Conservation (phyloP, 306 rosid genomes). For the Castanospermum australe region DNA sequence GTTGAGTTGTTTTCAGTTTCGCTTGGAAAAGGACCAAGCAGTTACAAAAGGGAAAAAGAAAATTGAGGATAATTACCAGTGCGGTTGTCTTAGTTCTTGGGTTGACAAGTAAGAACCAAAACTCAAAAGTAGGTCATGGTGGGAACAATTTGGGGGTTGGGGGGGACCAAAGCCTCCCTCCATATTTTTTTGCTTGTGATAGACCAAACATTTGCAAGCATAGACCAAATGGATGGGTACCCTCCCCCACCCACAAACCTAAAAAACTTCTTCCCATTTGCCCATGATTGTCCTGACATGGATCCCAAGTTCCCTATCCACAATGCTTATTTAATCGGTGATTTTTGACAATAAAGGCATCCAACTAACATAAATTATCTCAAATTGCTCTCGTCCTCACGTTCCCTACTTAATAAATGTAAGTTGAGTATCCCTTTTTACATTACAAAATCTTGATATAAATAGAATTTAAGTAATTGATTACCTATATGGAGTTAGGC, state of each 20-base stretch:
- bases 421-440: conserved; percentile 11
- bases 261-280: conserved; percentile 37
- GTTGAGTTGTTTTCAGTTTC: neutral
- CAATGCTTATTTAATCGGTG: conserved; percentile 9
- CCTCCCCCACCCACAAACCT: conserved; percentile 36
- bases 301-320: conserved; percentile 38
- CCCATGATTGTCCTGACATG: conserved; percentile 69
- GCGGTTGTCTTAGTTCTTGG: neutral
- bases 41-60: neutral
- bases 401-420: neutral
- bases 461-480: no score
- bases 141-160: conserved; percentile 28
- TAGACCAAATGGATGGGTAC: conserved; percentile 27
- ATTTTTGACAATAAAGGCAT: conserved; percentile 30
- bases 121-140: conserved; percentile 35
- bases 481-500: no score
- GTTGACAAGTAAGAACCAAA: conserved; percentile 13
- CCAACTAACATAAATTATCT: conserved; percentile 8
- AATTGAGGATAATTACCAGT: neutral
- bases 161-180: conserved; percentile 36
- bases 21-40: conserved; percentile 1
- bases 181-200: conserved; percentile 4
- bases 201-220: conserved; percentile 22
- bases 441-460: conserved; percentile 1
- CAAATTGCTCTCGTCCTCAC: conserved; percentile 22